Evolutionary conservation across 1,284 basidiomycete genomes (phyloP).

Genomic region (Tilletia caries): DNA sequence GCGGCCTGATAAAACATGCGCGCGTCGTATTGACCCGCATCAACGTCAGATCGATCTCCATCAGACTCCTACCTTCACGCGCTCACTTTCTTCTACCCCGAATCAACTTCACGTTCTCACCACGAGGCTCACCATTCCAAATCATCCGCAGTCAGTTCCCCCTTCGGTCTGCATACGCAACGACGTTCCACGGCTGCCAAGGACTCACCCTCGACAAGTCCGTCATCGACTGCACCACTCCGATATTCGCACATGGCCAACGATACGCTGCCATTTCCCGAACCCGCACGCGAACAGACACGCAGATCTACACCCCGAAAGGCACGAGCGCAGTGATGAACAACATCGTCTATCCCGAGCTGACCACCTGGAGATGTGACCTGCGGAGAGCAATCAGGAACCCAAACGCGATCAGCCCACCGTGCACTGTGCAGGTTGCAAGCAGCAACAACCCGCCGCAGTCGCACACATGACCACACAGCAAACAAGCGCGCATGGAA

Average conservation of each 20-base stretch:
- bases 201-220: not conserved
- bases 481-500: too few relatives aligned
- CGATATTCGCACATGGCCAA: not conserved
- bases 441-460: too few relatives aligned
- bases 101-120: not conserved
- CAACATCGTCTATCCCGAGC: not conserved
- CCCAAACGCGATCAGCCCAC: too few relatives aligned
- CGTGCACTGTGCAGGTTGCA: too few relatives aligned
- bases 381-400: too few relatives aligned
- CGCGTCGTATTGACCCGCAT: not conserved
- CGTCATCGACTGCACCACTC: not conserved
- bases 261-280: not conserved
- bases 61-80: not conserved
- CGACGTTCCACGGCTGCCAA: constrained; percentile 4
- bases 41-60: not conserved
- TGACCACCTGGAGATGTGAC: too few relatives aligned
- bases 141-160: not conserved
- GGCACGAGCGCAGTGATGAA: not conserved
- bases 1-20: not conserved
- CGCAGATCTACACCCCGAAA: not conserved
- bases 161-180: not conserved
- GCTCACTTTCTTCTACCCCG: not conserved
- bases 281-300: not conserved
- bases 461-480: too few relatives aligned
- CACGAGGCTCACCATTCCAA: not conserved